Evolutionary conservation across 106 monocot genomes (phyloP), one percentile per base, ranked within the genome.

Genomic region (Hemerocallis citrina): DNA sequence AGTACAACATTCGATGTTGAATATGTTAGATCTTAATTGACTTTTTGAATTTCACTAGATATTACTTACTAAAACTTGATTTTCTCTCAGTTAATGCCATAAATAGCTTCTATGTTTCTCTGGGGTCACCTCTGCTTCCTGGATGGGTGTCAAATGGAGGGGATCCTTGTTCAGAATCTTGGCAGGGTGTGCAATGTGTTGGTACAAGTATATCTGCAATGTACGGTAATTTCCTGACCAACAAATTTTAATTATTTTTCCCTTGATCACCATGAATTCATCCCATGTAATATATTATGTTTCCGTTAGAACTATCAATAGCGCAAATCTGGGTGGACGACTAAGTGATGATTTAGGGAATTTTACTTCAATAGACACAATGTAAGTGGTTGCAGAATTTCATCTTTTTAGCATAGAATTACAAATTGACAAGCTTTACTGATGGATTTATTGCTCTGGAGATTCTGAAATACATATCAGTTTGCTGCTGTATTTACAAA

Each of bases 151-250:
- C 85, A 47, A 82, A 71, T 66, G 92, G 88, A 63, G 98, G 98
- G 27, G 98, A 99, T 24, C 98, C 98, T 16, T 99, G 98, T 55
- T 0, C 14, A 16, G 85, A 88, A 42, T 42, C 8, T 43, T 99
- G 98, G 98, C 98, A 99, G 55, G 98, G 98, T 38, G 80, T 99
- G 51, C 74, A 63, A 61, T 99, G 98, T 63, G 78, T 88, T 25
- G 66, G 36, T 25, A 65, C 88, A 43, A 88, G 88, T 72, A 88
- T 99, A 61, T 82, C 88, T 54, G 71, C 67, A 72, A 85, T 99
- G 98, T 99, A 80, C 25, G 74, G 20, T 60, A 44, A 55, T 76
- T 61, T 48, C 43, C 65, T 27, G 62, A n/a, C 33, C 20, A 72
- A 50, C 6, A 37, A 15, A 36, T 48, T 28, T 55, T 11, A 27